Percentiles rank a stretch among this genome's conserved stretches.
Conservation (phyloP, 306 rosid genomes). For the Fragaria iinumae region DNA sequence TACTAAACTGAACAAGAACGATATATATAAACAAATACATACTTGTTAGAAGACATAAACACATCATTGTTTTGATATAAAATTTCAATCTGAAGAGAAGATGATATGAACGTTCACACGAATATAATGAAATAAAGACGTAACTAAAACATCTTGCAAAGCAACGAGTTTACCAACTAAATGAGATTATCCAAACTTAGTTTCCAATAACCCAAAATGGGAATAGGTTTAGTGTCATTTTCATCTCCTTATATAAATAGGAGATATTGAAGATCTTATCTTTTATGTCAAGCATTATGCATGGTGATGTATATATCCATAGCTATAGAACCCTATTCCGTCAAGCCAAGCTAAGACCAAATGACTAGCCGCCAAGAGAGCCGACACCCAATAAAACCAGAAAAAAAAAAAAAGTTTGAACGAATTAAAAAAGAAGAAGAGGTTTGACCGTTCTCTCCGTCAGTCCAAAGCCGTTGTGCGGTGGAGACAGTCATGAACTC, state of each 20-base stretch:
- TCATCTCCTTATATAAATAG: slow-evolving; percentile 1
- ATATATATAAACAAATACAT: no score
- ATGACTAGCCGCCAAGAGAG: slow-evolving; percentile 23
- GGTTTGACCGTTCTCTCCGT: slow-evolving; percentile 45
- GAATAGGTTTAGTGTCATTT: not conserved
- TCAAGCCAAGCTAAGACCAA: slow-evolving; percentile 5
- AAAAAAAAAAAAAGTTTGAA: not conserved
- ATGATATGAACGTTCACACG: no score
- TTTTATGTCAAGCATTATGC: not conserved
- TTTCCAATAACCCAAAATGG: not conserved
- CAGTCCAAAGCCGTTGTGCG: slow-evolving; percentile 33
- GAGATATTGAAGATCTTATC: slow-evolving; percentile 11
- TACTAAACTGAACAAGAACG: no score
- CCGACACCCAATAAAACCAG: slow-evolving; percentile 13
- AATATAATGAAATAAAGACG: no score
- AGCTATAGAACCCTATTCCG: not conserved
- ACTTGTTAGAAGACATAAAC: not conserved
- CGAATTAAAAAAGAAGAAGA: not conserved
- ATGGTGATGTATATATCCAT: not conserved
- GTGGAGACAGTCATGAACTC: slow-evolving; percentile 37
- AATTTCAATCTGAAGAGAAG: not conserved
- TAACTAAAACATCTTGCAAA: not conserved
- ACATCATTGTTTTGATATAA: not conserved
- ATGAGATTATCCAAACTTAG: slow-evolving; percentile 1
- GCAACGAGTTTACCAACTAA: not conserved